Conservation (phyloP, 1,284 basidiomycete species). For the Cryptococcus hybrid region DNA sequence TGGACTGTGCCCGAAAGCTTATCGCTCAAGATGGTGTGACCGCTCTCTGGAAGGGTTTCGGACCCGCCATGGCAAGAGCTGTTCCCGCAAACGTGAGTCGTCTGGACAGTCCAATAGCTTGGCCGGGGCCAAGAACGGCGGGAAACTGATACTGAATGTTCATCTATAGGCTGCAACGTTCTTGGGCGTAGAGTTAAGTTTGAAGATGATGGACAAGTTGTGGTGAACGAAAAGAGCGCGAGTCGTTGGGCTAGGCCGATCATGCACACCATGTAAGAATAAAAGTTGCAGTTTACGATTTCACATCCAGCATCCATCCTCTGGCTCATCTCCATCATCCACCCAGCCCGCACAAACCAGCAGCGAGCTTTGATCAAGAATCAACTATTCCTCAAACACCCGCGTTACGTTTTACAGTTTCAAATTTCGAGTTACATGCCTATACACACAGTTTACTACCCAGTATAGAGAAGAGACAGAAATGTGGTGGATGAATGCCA, state of each 20-base stretch:
- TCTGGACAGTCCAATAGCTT: neutral
- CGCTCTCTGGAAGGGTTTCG: slow-evolving; percentile 96
- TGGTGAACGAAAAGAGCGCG: slow-evolving; percentile 23
- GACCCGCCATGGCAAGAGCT: slow-evolving; percentile 89
- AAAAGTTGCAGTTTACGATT: too few relatives aligned
- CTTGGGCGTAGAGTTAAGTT: slow-evolving; percentile 49
- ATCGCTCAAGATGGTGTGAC: slow-evolving; percentile 85
- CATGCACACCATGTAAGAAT: too few relatives aligned
- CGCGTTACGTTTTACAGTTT: too few relatives aligned
- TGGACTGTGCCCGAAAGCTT: slow-evolving; percentile 91
- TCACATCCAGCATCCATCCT: too few relatives aligned
- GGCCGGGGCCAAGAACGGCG: neutral
- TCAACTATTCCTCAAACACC: too few relatives aligned
- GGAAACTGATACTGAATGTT: neutral
- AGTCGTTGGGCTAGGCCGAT: neutral
- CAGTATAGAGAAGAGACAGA: too few relatives aligned
- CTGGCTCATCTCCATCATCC: too few relatives aligned
- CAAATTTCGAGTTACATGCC: too few relatives aligned
- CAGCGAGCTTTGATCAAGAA: too few relatives aligned
- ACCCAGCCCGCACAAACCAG: too few relatives aligned
- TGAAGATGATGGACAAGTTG: slow-evolving; percentile 48
- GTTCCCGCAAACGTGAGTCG: slow-evolving; percentile 58
- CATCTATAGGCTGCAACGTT: slow-evolving; percentile 42
- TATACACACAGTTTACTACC: too few relatives aligned
- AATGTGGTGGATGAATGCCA: too few relatives aligned